Percentiles rank a stretch among this genome's conserved stretches.
These are phyloP conservation scores for Pseudogymnoascus sp. DNA, from an alignment of 2,329 filamentous ascomycete genomes.

Conservation along the genomic window DNA sequence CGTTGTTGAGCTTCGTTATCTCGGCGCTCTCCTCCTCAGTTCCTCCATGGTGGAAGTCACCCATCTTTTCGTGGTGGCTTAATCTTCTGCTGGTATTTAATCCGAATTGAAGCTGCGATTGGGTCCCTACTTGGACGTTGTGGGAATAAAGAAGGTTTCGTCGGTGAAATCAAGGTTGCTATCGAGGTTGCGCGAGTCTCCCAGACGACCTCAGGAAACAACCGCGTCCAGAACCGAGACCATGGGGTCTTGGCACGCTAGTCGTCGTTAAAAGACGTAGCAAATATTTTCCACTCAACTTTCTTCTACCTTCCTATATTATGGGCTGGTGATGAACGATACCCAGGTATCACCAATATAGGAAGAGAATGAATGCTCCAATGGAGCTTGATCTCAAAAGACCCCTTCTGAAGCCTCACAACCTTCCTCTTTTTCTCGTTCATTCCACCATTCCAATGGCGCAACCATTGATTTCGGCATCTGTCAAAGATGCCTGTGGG, in stretches of 20 bases:
- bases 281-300: conserved; percentile 13
- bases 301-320: conserved; percentile 25
- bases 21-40: conserved; percentile 76
- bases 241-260: conserved; percentile 12
- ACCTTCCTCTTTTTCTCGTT: conserved; percentile 6
- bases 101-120: neutral
- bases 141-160: neutral
- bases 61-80: conserved; percentile 41
- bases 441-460: neutral
- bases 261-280: conserved; percentile 1
- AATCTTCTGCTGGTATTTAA: neutral
- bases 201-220: neutral
- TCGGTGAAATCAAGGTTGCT: neutral
- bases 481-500: neutral
- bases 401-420: conserved; percentile 51
- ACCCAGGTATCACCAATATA: conserved; percentile 51
- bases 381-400: conserved; percentile 51
- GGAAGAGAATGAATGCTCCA: conserved; percentile 60
- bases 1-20: conserved; percentile 68
- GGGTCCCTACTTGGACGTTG: neutral
- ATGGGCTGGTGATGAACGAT: conserved; percentile 56
- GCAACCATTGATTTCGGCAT: neutral
- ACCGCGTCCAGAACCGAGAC: conserved; percentile 2
- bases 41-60: conserved; percentile 66
- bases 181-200: conserved; percentile 4